A percentile compares a stretch with the other conserved stretches of the same genome.
These are phyloP conservation scores for Alectoria sarmentosa DNA, from an alignment of 495 filamentous ascomycete genomes.

Conservation along the genomic window DNA sequence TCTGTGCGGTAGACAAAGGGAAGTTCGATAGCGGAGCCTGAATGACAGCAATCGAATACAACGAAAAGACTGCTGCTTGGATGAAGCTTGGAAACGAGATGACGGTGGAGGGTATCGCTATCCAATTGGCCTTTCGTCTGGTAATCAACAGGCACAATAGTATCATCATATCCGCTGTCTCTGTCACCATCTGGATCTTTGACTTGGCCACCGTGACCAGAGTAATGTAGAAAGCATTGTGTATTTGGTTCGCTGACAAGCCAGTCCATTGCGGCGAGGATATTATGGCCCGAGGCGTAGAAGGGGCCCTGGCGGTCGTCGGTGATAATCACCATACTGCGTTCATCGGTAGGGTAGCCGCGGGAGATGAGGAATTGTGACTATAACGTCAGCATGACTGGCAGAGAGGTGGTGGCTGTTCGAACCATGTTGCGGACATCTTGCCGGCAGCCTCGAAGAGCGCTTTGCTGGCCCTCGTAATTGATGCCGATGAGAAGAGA, in stretches of 20 bases:
- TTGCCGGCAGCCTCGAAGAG: slow-evolving; percentile 50
- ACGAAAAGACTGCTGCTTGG: slow-evolving; percentile 46
- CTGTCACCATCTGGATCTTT: slow-evolving; percentile 39
- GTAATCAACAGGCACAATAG: slow-evolving; percentile 52
- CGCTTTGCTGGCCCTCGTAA: slow-evolving; percentile 46
- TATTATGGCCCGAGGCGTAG: slow-evolving; percentile 48
- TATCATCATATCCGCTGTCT: slow-evolving; percentile 44
- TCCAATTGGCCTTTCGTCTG: slow-evolving; percentile 43
- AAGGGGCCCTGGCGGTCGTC: slow-evolving; percentile 44
- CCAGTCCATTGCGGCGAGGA: slow-evolving; percentile 52
- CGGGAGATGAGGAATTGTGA: slow-evolving; percentile 23
- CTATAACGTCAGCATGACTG: neutral
- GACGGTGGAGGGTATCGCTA: slow-evolving; percentile 44
- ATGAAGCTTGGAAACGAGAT: slow-evolving; percentile 46
- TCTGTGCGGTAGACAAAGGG: slow-evolving; percentile 52
- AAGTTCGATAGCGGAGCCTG: slow-evolving; percentile 52
- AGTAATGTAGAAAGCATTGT: slow-evolving; percentile 49
- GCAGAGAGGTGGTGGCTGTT: slow-evolving; percentile 29
- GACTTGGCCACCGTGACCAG: slow-evolving; percentile 49
- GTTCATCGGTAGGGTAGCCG: slow-evolving; percentile 41
- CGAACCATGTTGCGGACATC: slow-evolving; percentile 48
- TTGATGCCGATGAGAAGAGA: slow-evolving; percentile 57
- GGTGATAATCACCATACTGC: slow-evolving; percentile 48
- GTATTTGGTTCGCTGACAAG: slow-evolving; percentile 42
- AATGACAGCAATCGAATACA: slow-evolving; percentile 57